These are phyloP conservation scores for Phytophthora sp. DNA, from an alignment of 352 stramenopile species.

Conservation along the genomic window DNA sequence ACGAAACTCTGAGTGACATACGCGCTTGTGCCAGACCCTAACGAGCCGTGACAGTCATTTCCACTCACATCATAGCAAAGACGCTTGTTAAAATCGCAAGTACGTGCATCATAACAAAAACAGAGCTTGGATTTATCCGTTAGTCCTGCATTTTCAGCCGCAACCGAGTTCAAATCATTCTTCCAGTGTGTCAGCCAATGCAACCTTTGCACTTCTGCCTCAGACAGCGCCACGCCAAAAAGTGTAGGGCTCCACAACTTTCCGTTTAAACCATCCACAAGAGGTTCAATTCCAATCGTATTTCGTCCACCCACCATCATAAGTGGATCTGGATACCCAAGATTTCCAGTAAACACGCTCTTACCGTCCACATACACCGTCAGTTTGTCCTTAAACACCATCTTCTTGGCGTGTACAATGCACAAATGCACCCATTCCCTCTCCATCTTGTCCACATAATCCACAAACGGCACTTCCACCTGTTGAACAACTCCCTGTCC, in stretches of 20 bases:
- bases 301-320: slow-evolving; percentile 76
- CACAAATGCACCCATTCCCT: slow-evolving; percentile 73
- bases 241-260: slow-evolving; percentile 81
- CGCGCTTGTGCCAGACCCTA: slow-evolving; percentile 71
- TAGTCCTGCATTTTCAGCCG: slow-evolving; percentile 66
- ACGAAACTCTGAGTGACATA: slow-evolving; percentile 69
- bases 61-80: slow-evolving; percentile 80
- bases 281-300: slow-evolving; percentile 67
- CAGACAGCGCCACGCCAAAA: slow-evolving; percentile 67
- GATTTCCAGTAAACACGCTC: slow-evolving; percentile 60
- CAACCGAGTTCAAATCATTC: slow-evolving; percentile 59
- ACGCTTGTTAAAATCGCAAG: slow-evolving; percentile 56
- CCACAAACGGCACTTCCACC: slow-evolving; percentile 62
- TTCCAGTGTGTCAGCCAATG: slow-evolving; percentile 86
- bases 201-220: slow-evolving; percentile 69
- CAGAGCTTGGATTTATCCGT: slow-evolving; percentile 82
- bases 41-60: slow-evolving; percentile 72
- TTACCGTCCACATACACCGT: slow-evolving; percentile 72
- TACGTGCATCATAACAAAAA: slow-evolving; percentile 82
- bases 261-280: slow-evolving; percentile 59
- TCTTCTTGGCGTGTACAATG: slow-evolving; percentile 86
- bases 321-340: slow-evolving; percentile 77
- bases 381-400: slow-evolving; percentile 91
- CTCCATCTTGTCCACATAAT: slow-evolving; percentile 58
- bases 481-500: slow-evolving; percentile 53